Percentiles rank a stretch among this genome's conserved stretches.
These are phyloP conservation scores for Stellera chamaejasme DNA, from an alignment of 345 rosid species.

Conservation along the genomic window DNA sequence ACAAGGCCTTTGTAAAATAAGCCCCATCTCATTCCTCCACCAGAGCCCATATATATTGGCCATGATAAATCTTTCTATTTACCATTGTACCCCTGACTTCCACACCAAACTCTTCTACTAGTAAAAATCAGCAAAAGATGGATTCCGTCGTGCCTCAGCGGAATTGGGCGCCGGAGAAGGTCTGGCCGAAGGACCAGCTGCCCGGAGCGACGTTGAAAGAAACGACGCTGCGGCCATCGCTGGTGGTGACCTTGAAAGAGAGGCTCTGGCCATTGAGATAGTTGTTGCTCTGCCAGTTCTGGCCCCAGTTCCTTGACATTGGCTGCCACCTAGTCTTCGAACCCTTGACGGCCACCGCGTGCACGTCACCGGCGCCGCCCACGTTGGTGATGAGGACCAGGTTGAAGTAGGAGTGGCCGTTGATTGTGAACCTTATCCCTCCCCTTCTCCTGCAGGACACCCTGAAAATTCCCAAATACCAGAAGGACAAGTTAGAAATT, in stretches of 20 bases:
- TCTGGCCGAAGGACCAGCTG: conserved; percentile 79
- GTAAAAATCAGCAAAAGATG: too few species aligned
- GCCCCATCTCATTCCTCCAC: conserved; percentile 19
- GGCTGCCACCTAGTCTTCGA: conserved; percentile 70
- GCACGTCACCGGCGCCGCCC: conserved; percentile 79
- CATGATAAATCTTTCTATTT: too few species aligned
- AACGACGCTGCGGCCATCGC: conserved; percentile 51
- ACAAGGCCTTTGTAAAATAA: conserved; percentile 30
- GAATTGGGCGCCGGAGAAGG: conserved; percentile 52
- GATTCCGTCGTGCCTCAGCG: conserved; percentile 16
- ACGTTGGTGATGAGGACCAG: conserved; percentile 67
- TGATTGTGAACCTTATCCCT: conserved; percentile 68
- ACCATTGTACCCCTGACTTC: conserved; percentile 10
- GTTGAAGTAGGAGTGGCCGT: conserved; percentile 82
- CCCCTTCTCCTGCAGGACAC: conserved; percentile 63
- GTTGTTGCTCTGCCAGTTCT: conserved; percentile 74
- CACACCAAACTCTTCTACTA: neutral
- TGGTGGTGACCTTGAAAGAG: conserved; percentile 68
- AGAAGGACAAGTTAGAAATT: neutral
- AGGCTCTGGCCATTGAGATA: conserved; percentile 64
- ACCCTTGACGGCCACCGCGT: conserved; percentile 50
- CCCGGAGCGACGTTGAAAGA: conserved; percentile 58
- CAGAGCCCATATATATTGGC: conserved; percentile 10
- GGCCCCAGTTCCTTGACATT: conserved; percentile 86
- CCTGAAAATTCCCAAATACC: conserved; percentile 19